Conservation (phyloP, 345 rosid species). For the Arabis alpina region DNA sequence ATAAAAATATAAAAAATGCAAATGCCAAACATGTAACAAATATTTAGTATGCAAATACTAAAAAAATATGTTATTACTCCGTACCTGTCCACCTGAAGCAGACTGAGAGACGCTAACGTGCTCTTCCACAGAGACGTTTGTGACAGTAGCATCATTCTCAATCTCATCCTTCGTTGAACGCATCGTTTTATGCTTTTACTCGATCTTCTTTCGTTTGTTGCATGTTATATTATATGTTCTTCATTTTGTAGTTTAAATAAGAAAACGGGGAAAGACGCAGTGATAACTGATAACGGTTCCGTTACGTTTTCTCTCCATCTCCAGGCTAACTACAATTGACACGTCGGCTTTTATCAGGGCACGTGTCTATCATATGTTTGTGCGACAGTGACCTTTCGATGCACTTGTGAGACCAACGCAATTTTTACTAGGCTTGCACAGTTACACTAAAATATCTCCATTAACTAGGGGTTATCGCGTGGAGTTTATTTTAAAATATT, state of each 20-base stretch:
- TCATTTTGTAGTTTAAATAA: background rate
- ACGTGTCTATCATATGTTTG: slow-evolving; percentile 1
- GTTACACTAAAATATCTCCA: too few species aligned
- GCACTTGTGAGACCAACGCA: background rate
- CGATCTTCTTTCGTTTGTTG: background rate
- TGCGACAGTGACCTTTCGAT: slow-evolving; percentile 15
- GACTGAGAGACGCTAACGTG: slow-evolving; percentile 34
- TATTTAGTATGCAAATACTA: too few species aligned
- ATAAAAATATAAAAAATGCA: too few species aligned
- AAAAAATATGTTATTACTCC: too few species aligned
- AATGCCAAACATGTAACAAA: too few species aligned
- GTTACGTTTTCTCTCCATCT: background rate
- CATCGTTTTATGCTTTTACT: slow-evolving; percentile 19
- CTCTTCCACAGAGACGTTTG: slow-evolving; percentile 29
- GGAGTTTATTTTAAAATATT: too few species aligned
- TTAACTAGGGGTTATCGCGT: too few species aligned
- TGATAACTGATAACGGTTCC: background rate
- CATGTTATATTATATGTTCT: too few species aligned
- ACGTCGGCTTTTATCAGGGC: slow-evolving; percentile 1
- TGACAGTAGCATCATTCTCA: slow-evolving; percentile 4
- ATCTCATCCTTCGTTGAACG: slow-evolving; percentile 9
- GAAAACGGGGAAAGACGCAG: slow-evolving; percentile 4
- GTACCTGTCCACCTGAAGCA: slow-evolving; percentile 27
- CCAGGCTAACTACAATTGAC: background rate
- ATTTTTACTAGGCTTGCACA: too few species aligned